Base-by-base conservation (phyloP, 192 early-diverging fungal genomes). In the Coemansia aciculifera region DNA sequence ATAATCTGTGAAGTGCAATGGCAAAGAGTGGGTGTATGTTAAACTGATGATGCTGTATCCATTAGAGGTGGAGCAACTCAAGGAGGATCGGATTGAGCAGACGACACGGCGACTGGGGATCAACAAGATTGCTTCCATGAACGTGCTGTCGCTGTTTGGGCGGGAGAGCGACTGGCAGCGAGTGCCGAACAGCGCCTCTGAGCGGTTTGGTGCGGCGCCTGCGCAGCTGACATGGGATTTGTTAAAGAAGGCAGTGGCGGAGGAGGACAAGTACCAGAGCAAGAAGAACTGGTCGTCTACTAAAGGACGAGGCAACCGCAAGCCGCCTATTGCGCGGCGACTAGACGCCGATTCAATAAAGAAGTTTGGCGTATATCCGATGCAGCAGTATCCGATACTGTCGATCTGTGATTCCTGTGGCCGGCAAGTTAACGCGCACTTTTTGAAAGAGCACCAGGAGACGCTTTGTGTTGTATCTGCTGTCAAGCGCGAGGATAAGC, bases 281-380 rank as follows among this genome's bases (percentile, higher is more conserved):
- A 84, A 84, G 63, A 84, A 84, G 69, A 84, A 84, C 67, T 84
- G 81, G 81, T 84, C 81, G 57, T 84, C 81, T 34, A 84, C 81
- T 21, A 84, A 84, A 65, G 81, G 81, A 15, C 73, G 77, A 3
- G 81, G 81, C 60, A 84, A 84, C 70, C 72, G 81, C 64, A 79
- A 79, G 67, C 73, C 81, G 13, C 81, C 81, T 4, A 71, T 84
- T 29, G 81, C 81, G 43, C 81, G 81, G 57, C 66, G 81, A 21
- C 77, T 84, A 56, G 81, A 84, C 39, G 75, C 71, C 11, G 81
- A 84, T 43, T 65, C 67, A 19, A 63, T 84, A 6, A 84, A 84
- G 63, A 69, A 69, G 63, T 75, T 84, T 71, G 81, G 81, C 17
- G 76, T 84, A 9, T 79, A 79, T 46, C 77, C 81, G 3, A 36